Conservation (phyloP, 78 protist genomes). For the Creolimax fragrantissima region DNA sequence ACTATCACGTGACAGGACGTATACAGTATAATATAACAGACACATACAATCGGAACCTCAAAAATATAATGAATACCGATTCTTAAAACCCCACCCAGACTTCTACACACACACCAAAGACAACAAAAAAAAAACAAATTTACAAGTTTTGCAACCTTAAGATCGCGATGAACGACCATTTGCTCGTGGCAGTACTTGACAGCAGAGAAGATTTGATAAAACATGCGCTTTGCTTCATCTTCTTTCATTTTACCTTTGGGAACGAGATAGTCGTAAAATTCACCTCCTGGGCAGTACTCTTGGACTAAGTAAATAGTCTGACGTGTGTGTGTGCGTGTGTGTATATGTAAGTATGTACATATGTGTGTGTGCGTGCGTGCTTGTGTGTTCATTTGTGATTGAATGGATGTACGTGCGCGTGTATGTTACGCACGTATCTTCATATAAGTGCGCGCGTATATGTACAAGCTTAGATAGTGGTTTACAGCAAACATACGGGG, state of each 20-base stretch:
- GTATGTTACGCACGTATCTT: too few species aligned
- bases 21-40: too few species aligned
- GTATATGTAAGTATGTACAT: slow-evolving; percentile 60
- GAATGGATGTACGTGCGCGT: too few species aligned
- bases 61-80: too few species aligned
- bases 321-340: slow-evolving; percentile 70
- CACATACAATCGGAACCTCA: too few species aligned
- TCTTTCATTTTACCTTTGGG: slow-evolving; percentile 28
- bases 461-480: too few species aligned
- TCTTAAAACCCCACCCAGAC: too few species aligned
- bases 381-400: slow-evolving; percentile 69
- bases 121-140: too few species aligned
- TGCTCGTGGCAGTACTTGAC: slow-evolving; percentile 50
- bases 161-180: slow-evolving; percentile 4
- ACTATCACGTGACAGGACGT: not conserved
- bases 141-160: too few species aligned
- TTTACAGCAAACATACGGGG: too few species aligned
- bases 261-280: slow-evolving; percentile 43
- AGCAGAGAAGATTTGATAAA: slow-evolving; percentile 46
- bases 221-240: slow-evolving; percentile 41
- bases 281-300: slow-evolving; percentile 21
- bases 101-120: too few species aligned
- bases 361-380: slow-evolving; percentile 58
- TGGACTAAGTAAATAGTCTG: not conserved
- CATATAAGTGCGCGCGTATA: too few species aligned